Conservation (phyloP, 495 filamentous ascomycete species). For the Penicillium cinerascens region DNA sequence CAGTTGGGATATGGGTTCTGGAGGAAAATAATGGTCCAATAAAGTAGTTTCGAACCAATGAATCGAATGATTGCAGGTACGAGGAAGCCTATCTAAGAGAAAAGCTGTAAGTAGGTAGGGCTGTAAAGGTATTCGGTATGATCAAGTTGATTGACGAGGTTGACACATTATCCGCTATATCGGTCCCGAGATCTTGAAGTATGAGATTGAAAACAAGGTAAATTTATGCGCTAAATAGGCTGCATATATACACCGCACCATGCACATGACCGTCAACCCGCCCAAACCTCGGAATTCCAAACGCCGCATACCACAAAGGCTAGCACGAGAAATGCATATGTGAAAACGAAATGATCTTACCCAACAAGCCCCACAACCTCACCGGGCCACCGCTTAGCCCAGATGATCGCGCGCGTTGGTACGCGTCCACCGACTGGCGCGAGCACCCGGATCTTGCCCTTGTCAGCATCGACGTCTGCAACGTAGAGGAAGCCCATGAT, state of each 20-base stretch:
- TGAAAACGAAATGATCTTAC: constrained; percentile 8
- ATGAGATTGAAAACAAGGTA: background rate
- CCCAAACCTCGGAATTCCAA: background rate
- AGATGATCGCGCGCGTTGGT: constrained; percentile 73
- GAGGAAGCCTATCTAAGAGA: no score
- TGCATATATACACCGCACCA: constrained; percentile 2
- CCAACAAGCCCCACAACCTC: constrained; percentile 50
- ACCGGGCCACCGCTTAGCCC: constrained; percentile 51
- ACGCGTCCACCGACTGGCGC: constrained; percentile 77
- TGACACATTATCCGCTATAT: background rate
- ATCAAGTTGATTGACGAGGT: no score
- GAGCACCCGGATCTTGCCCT: constrained; percentile 74
- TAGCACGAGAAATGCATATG: background rate
- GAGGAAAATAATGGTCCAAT: no score
- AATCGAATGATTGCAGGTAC: no score
- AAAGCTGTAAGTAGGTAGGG: no score
- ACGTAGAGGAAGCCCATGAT: constrained; percentile 93
- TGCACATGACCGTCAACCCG: background rate
- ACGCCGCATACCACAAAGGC: background rate
- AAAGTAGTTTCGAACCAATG: no score
- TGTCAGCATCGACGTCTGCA: constrained; percentile 81
- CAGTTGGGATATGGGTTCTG: no score
- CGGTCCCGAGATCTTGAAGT: background rate
- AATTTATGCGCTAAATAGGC: background rate
- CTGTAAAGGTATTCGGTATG: no score